phyloP scores from a whole-genome alignment of 2,329 filamentous ascomycete genomes.

The Zymoseptoria passerinii region DNA sequence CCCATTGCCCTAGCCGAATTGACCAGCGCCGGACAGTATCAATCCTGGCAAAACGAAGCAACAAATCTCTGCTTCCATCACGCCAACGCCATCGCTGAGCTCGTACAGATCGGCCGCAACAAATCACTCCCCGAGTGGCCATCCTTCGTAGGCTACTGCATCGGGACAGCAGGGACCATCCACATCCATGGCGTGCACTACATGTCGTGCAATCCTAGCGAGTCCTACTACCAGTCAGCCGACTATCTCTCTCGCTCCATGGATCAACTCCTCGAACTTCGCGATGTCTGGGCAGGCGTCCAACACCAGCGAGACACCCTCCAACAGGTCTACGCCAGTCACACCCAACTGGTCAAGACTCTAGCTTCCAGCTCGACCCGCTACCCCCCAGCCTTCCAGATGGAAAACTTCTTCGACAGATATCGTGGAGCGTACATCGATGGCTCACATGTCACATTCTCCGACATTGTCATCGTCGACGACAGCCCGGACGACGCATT shows the following conservation, averaged over 20 bases:
- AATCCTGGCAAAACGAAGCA: slow-evolving; percentile 87
- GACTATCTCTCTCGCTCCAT: slow-evolving; percentile 71
- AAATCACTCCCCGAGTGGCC: slow-evolving; percentile 69
- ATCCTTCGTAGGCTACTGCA: slow-evolving; percentile 76
- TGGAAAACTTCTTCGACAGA: slow-evolving; percentile 81
- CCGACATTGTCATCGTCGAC: slow-evolving; percentile 54
- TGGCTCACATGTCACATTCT: slow-evolving; percentile 63
- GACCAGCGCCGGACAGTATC: slow-evolving; percentile 70
- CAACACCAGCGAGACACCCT: slow-evolving; percentile 74
- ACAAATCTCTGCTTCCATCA: slow-evolving; percentile 82
- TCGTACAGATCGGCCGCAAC: slow-evolving; percentile 70
- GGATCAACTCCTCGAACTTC: slow-evolving; percentile 67
- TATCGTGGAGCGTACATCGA: slow-evolving; percentile 68
- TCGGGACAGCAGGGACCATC: slow-evolving; percentile 78
- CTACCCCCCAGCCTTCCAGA: slow-evolving; percentile 70
- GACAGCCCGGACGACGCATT: slow-evolving; percentile 14
- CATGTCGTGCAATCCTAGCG: slow-evolving; percentile 50
- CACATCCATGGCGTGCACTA: slow-evolving; percentile 83
- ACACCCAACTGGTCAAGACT: slow-evolving; percentile 69
- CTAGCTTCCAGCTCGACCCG: slow-evolving; percentile 60
- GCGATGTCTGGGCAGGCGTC: slow-evolving; percentile 66
- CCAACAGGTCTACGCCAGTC: slow-evolving; percentile 68
- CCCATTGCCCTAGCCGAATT: slow-evolving; percentile 77
- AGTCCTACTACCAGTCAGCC: slow-evolving; percentile 54
- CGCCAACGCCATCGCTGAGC: slow-evolving; percentile 76